These are phyloP conservation scores for Coix lacrymajobi DNA, from an alignment of 176 grass and related monocot species.

Conservation along the genomic window DNA sequence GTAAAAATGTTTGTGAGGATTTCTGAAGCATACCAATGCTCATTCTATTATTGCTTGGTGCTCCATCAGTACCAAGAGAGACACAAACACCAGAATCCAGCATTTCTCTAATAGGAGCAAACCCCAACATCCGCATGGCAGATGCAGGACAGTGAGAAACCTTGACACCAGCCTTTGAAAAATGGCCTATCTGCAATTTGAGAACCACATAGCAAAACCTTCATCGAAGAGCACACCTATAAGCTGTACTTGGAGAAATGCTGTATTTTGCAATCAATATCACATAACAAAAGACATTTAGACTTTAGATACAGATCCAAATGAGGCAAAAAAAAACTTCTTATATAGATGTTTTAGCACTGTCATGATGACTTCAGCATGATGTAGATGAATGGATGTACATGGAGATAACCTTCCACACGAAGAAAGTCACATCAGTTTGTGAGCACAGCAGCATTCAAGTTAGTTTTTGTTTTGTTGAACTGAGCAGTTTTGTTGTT, in stretches of 20 bases:
- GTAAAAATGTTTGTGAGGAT: background rate
- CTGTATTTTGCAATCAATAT: background rate
- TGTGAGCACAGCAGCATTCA: background rate
- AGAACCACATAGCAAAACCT: conserved; percentile 13
- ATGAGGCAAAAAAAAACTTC: background rate
- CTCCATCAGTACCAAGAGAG: conserved; percentile 93
- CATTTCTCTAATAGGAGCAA: conserved; percentile 92
- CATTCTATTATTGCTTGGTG: conserved; percentile 96
- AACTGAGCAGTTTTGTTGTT: background rate
- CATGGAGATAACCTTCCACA: background rate
- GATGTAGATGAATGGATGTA: background rate
- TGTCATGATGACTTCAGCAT: background rate
- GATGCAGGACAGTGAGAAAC: conserved; percentile 96
- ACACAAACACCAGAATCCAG: conserved; percentile 83
- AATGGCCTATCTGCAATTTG: conserved; percentile 61
- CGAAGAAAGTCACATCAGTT: background rate
- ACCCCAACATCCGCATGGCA: conserved; percentile 88
- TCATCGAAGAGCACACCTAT: background rate
- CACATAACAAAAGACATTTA: background rate
- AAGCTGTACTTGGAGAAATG: background rate
- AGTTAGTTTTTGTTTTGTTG: background rate
- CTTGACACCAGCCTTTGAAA: conserved; percentile 79
- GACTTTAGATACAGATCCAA: background rate
- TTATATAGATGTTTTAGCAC: background rate
- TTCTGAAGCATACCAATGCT: conserved; percentile 72